Conservation (phyloP, 495 filamentous ascomycete genomes). For the Cercophora sp. region DNA sequence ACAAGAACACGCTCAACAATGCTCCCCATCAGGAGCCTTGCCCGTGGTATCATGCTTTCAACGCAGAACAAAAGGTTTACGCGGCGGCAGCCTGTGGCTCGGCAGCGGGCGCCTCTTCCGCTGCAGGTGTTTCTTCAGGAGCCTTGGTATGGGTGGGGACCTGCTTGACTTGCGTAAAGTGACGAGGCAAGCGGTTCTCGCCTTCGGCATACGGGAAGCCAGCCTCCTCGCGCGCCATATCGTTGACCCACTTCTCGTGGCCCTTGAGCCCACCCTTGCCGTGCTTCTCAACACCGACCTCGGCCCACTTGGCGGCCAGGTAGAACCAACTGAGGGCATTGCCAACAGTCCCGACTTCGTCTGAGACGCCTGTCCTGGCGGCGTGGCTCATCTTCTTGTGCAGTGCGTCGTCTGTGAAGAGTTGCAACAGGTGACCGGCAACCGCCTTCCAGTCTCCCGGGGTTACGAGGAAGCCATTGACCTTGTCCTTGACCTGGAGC, state of each 20-base stretch:
- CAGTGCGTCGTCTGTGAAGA: constrained; percentile 63
- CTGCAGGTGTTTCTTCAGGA: background rate
- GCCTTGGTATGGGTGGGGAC: constrained; percentile 18
- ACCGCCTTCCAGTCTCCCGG: constrained; percentile 70
- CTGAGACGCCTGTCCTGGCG: constrained; percentile 63
- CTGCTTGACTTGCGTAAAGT: constrained; percentile 36
- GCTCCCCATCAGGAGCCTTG: background rate
- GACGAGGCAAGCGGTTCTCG: constrained; percentile 57
- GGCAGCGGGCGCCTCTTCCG: background rate
- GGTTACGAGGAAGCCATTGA: constrained; percentile 75
- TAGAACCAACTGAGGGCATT: constrained; percentile 78
- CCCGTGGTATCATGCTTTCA: constrained; percentile 6
- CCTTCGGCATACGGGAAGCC: constrained; percentile 53
- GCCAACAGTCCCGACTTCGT: constrained; percentile 81
- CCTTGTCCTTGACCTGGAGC: constrained; percentile 67
- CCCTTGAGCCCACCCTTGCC: constrained; percentile 38
- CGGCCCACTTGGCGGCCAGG: constrained; percentile 59
- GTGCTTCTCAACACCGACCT: constrained; percentile 36
- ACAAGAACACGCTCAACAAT: background rate
- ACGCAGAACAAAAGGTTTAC: background rate
- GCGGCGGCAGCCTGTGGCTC: background rate
- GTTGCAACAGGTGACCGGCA: constrained; percentile 62
- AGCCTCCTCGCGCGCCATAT: constrained; percentile 69
- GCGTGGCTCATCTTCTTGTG: constrained; percentile 66
- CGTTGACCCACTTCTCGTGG: constrained; percentile 66